These are phyloP conservation scores for Thielaviopsis musarum DNA, from an alignment of 2,329 filamentous ascomycete genomes.

Conservation along the genomic window DNA sequence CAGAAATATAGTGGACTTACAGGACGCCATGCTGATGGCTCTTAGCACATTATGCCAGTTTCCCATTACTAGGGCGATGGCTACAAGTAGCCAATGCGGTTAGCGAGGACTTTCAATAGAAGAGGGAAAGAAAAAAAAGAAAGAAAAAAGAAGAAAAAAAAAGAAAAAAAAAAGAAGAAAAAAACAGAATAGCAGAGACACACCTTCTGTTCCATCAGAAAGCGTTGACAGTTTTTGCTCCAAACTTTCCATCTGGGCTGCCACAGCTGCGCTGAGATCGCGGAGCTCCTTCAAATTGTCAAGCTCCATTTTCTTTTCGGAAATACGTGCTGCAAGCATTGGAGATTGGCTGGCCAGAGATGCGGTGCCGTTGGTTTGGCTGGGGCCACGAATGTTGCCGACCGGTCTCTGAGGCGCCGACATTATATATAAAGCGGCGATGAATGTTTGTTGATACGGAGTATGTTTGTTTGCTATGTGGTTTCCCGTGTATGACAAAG, in stretches of 20 bases:
- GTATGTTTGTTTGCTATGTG: neutral
- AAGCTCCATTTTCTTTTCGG: conserved; percentile 72
- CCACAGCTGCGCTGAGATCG: conserved; percentile 61
- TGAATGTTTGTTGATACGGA: neutral
- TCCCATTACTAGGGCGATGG: conserved; percentile 65
- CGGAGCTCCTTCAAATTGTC: conserved; percentile 63
- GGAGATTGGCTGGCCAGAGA: conserved; percentile 46
- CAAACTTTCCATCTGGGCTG: conserved; percentile 66
- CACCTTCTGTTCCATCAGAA: conserved; percentile 68
- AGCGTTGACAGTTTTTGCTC: conserved; percentile 64
- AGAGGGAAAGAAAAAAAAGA: too few species aligned
- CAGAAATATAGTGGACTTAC: conserved; percentile 30
- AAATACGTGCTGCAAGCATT: conserved; percentile 55
- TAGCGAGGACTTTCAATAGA: too few species aligned
- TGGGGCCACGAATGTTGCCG: conserved; percentile 48
- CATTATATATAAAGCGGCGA: neutral
- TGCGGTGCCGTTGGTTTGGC: conserved; percentile 23
- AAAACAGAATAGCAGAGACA: conserved; percentile 5
- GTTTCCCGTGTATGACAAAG: neutral
- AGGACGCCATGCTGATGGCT: conserved; percentile 73
- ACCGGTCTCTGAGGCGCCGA: conserved; percentile 3
- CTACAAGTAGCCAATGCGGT: conserved; percentile 24
- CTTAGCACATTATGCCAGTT: conserved; percentile 81
- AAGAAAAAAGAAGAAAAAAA: neutral
- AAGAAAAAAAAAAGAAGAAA: neutral